Evolutionary conservation across 352 stramenopile genomes (phyloP), one percentile per base, ranked within the genome.

Genomic region (Phytopythium oedochilum): DNA sequence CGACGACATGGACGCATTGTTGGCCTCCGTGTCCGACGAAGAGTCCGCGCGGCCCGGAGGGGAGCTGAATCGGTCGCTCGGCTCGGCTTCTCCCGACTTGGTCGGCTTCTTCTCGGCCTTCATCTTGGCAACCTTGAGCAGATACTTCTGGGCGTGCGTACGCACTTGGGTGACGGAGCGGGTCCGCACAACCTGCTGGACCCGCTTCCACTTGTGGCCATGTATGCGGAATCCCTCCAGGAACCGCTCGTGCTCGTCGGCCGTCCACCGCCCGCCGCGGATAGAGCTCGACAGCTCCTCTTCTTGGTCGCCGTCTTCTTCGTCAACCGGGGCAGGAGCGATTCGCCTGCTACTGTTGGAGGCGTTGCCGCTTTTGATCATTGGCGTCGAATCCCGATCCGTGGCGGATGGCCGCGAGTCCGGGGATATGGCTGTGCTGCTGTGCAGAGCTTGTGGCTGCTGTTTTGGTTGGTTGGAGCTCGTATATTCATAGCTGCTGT

Each of bases 131-230:
- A 96, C 68, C 60, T 96, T 96, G 46, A 96, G 77, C 53, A 96
- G 40, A 55, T 96, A 94, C 55, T 96, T 96, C 38, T 96, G 86
- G 6, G 86, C 86, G 57, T 96, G 86, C 12, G 86, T 96, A 43
- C 86, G 83, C 25, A 96, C 86, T 72, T 96, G 86, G 0, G 86
- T 96, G 18, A 96, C 86, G 0, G 86, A 94, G n/a, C 86, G 74
- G 31, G 83, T 92, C 60, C 83, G 82, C 5, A 96, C 86, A 12
- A 96, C 83, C 53, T 94, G 84, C 57, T 96, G 86, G 47, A 96
- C 86, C 34, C 86, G 83, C 65, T 96, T 96, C 86, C 86, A 96
- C 69, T 96, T 94, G 73, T 96, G 83, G 22, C 86, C 86, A 45
- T 94, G 83, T 59, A 92, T 83, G 54, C 78, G 79, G 60, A 96